A percentile compares a stretch with the other conserved stretches of the same genome.
These are phyloP conservation scores for Fusarium ramigenum DNA, from an alignment of 2,329 filamentous ascomycete genomes.

Conservation along the genomic window DNA sequence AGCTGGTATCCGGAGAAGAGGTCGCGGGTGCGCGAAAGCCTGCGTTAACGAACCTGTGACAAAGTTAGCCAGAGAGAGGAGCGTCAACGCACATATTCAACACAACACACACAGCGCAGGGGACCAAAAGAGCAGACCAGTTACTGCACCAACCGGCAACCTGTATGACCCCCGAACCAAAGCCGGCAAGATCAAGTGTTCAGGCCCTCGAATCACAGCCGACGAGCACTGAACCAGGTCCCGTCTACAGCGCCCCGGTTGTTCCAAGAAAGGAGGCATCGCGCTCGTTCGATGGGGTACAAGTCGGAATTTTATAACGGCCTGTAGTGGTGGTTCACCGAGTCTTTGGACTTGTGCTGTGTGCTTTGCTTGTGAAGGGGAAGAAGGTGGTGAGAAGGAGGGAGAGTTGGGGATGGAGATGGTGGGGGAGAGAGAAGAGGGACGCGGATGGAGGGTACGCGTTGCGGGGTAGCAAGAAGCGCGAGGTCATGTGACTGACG, in stretches of 20 bases:
- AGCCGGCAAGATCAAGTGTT: background rate
- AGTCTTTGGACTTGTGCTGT: background rate
- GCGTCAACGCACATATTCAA: rapidly evolving
- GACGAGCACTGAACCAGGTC: background rate
- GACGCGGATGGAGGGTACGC: background rate
- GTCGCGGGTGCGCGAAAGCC: background rate
- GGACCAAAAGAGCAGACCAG: background rate
- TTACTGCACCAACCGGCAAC: background rate
- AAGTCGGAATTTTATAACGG: background rate
- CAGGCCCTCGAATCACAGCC: background rate
- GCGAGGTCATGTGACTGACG: background rate
- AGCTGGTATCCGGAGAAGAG: background rate
- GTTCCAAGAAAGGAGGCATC: background rate
- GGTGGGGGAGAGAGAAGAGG: background rate
- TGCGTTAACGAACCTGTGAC: background rate
- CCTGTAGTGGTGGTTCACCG: background rate
- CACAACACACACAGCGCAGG: background rate
- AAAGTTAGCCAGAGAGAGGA: background rate
- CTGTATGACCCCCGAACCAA: background rate
- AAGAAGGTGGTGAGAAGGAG: background rate
- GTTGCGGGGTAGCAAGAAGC: background rate
- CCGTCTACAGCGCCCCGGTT: background rate
- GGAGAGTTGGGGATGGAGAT: background rate
- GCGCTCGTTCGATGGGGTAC: background rate
- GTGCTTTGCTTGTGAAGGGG: background rate